Evolutionary conservation across 345 rosid genomes (phyloP), one percentile per base, ranked within the genome.

Genomic region (Draba incana): DNA sequence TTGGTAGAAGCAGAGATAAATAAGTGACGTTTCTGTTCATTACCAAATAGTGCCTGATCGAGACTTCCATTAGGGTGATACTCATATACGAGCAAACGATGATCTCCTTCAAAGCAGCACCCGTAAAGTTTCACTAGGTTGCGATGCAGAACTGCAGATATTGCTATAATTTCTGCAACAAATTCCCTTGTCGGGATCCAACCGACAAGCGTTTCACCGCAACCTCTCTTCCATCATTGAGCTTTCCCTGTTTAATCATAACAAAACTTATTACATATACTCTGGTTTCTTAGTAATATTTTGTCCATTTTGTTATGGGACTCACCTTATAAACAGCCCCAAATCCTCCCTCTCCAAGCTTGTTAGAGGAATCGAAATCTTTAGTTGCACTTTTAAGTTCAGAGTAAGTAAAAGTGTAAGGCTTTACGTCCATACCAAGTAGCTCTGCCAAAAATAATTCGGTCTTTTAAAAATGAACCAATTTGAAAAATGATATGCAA

Each of bases 271-370:
- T 38, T 1, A 47, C 45, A 38, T 46, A 12, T 44, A 53, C 27
- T 23, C 43, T 58, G 41, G 6, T 51, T 49, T 42, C 39, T 3
- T 9, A 39, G 53, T 41, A 47, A 30, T 37, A 54, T 42, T 28
- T 66, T 0, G 15, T 14, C 27, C 14, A 9, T 56, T 11, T 49
- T 9, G 2, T 11, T 44, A 48, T n/a, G 37, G 12, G 39, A 49
- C 41, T 14, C 64, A 80, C 97, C 92, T 79, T 81, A 41, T 72
- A 90, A 68, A 88, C 88, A 0, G 90, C 79, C 64, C 97, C 92
- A 62, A 86, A 90, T 20, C 97, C 94, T 63, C 93, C 95, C 72
- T 90, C 95, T 68, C 92, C 95, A 53, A 86, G 88, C 69, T 88
- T 88, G 73, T 88, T 81, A 24, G 81, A 59, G 42, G 78, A 78